Evolutionary conservation across 345 rosid species (phyloP), one percentile per base, ranked within the genome.

Genomic region (Murraya koenigii): DNA sequence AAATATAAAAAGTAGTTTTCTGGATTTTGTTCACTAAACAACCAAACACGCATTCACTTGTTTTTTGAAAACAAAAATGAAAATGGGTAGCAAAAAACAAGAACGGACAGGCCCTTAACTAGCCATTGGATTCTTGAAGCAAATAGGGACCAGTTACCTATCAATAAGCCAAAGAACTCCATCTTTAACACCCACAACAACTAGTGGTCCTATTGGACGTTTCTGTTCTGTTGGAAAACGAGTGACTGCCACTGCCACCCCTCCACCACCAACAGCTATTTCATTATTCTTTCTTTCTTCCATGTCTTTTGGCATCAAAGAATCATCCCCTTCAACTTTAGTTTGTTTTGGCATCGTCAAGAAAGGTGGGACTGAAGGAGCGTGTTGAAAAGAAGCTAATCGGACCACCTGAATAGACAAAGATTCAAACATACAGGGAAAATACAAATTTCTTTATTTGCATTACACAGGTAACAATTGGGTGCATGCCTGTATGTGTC

Each of bases 131-230:
- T 41, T 54, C 6, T 33, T 19, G 26, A 26, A 8, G 20, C 20
- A 77, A 55, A 66, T 20, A 23, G 73, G 47, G 36, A 73, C 66
- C 41, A 72, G 22, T 56, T 88, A 95, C 99, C 98, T 88, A 82
- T 95, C 99, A 86, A 95, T 87, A 77, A 95, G 98, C 99, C 99
- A 96, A 74, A 96, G 99, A 86, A 96, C 99, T 79, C 97, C 97
- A 89, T 96, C 97, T 77, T 95, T 91, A 61, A 96, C 97, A 72
- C 99, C 99, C 82, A 90, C 94, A 74, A 96, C 88, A 80, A 92
- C 87, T 73, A 96, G 88, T 76, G 99, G 99, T 85, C 99, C 98
- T 61, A 96, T 92, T 49, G 99, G 99, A 74, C 99, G 92, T 79
- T 90, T 96, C 80, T 94, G 97, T 84, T 96, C 99, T 59, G 84